A percentile compares a stretch with the other conserved stretches of the same genome.
phyloP scores from a whole-genome alignment of 495 filamentous ascomycete species.

The Penicillium silybi region DNA sequence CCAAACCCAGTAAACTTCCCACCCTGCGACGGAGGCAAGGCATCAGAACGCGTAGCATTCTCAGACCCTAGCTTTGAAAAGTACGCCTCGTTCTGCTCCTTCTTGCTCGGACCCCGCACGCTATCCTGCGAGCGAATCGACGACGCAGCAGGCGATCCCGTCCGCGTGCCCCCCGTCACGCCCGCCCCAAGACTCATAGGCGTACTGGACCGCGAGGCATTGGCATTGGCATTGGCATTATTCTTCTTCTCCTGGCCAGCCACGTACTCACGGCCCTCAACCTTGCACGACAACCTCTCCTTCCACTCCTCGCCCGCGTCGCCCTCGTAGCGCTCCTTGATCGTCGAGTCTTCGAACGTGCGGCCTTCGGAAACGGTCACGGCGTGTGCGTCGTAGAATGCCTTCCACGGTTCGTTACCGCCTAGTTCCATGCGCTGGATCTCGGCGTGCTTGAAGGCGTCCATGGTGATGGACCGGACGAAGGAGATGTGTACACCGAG shows the following conservation, averaged over 20 bases:
- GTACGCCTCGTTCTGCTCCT: conserved; percentile 78
- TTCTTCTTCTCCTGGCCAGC: conserved; percentile 52
- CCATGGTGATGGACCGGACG: conserved; percentile 94
- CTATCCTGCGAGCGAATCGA: conserved; percentile 23
- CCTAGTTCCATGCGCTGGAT: conserved; percentile 83
- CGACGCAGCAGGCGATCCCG: conserved; percentile 28
- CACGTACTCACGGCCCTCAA: conserved; percentile 80
- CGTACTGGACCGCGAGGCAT: conserved; percentile 32
- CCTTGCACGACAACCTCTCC: conserved; percentile 78
- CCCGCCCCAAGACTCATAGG: conserved; percentile 19
- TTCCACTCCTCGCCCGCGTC: conserved; percentile 94
- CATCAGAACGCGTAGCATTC: conserved; percentile 71
- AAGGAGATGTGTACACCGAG: conserved; percentile 98
- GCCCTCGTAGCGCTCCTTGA: conserved; percentile 81
- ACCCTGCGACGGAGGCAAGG: conserved; percentile 79
- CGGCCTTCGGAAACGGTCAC: conserved; percentile 54
- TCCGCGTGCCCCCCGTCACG: conserved; percentile 20
- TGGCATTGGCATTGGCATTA: no score
- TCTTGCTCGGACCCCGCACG: conserved; percentile 35
- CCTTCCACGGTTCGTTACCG: conserved; percentile 80
- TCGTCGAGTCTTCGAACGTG: conserved; percentile 68
- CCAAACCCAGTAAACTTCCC: conserved; percentile 93
- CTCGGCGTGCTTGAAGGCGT: conserved; percentile 87
- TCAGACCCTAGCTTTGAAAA: conserved; percentile 77
- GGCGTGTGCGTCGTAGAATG: conserved; percentile 73